Conservation (phyloP, 352 stramenopile genomes). For the Saprolegnia diclina region DNA sequence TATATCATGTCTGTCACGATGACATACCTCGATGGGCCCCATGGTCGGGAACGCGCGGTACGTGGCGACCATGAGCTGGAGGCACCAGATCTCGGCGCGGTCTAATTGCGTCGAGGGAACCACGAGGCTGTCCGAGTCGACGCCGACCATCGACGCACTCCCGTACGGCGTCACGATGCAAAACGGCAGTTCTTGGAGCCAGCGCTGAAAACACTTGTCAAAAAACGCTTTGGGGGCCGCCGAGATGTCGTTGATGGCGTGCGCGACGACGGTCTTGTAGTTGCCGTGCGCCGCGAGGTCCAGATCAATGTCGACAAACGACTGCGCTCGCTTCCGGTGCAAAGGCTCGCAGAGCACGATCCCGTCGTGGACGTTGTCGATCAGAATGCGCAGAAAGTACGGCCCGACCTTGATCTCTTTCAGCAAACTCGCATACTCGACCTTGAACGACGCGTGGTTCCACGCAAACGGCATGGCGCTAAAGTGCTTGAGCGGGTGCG, state of each 20-base stretch:
- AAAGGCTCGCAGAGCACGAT: neutral
- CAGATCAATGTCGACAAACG: constrained; percentile 10
- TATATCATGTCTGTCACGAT: neutral
- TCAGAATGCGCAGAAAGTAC: constrained; percentile 68
- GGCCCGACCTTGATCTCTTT: constrained; percentile 58
- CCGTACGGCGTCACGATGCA: constrained; percentile 34
- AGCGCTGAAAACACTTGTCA: constrained; percentile 74
- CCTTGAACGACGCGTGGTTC: constrained; percentile 27
- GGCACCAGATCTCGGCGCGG: constrained; percentile 20
- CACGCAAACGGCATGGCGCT: constrained; percentile 15
- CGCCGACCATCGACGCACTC: constrained; percentile 8
- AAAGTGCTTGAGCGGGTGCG: neutral
- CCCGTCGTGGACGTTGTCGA: constrained; percentile 60
- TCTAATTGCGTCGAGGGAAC: neutral
- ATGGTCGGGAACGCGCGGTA: constrained; percentile 9
- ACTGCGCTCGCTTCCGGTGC: neutral
- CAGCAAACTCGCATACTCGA: constrained; percentile 55
- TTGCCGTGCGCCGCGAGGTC: neutral
- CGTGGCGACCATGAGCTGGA: constrained; percentile 21
- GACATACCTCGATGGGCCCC: constrained; percentile 12
- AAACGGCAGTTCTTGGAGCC: constrained; percentile 66
- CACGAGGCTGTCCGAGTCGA: neutral
- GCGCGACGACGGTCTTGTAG: constrained; percentile 41
- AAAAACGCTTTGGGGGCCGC: constrained; percentile 59
- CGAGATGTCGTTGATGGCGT: constrained; percentile 61